Evolutionary conservation across 1,139 yeast genomes (phyloP).

Genomic region (Oligophagozyma castellii): DNA sequence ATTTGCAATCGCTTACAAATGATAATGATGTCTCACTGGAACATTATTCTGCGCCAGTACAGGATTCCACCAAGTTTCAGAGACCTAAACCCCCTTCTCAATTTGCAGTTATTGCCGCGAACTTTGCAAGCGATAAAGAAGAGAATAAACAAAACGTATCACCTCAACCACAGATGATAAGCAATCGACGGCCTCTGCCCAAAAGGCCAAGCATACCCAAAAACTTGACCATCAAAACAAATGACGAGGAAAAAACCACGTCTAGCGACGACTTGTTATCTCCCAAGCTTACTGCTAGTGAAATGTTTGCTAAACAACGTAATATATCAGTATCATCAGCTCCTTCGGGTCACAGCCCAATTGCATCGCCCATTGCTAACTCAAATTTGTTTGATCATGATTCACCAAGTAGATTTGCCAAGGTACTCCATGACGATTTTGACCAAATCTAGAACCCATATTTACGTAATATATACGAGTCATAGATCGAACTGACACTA

Average conservation of each 20-base stretch:
- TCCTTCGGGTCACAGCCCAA: conserved; percentile 9
- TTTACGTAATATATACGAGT: no score
- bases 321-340: conserved; percentile 6
- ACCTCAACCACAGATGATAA: conserved; percentile 22
- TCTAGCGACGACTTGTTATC: conserved; percentile 4
- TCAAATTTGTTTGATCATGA: no score
- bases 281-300: conserved; percentile 15
- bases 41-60: conserved; percentile 2
- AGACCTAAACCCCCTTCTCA: neutral
- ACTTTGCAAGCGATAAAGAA: neutral
- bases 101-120: neutral
- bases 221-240: conserved; percentile 1
- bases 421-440: no score
- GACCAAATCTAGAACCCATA: no score
- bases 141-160: neutral
- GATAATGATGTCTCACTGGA: conserved; percentile 4
- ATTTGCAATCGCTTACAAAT: neutral
- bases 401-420: no score
- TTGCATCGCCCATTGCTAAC: neutral
- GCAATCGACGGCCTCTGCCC: conserved; percentile 17
- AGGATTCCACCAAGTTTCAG: conserved; percentile 2
- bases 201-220: conserved; percentile 6
- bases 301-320: conserved; percentile 20
- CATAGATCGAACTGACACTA: no score
- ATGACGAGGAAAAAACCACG: conserved; percentile 3